Base-by-base conservation (phyloP, 2,329 filamentous ascomycete species). In the Ophiobolus disseminans region DNA sequence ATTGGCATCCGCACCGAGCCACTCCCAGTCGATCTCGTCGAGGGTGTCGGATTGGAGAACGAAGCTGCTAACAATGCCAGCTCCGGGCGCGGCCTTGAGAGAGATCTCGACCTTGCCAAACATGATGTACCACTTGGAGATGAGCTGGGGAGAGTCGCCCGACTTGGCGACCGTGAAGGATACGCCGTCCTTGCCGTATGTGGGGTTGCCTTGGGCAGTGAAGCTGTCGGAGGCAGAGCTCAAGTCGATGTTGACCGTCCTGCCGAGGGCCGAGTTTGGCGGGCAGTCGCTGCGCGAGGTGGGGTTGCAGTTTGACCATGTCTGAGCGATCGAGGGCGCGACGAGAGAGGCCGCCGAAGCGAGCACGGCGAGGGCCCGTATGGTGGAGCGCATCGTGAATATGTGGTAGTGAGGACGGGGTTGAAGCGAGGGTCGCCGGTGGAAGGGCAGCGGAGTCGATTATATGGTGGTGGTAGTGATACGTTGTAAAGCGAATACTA, bases 81-180 rank as follows among this genome's bases (percentile, higher is more conserved):
- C 86, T 6, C 94, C 94, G 0, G 91, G 87, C 8, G 94, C 91
- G 20, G 90, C 86, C 75, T 93, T 92, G 78, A 97, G 82, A 23
- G 85, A 87, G 60, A 92, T 84, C 58, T 96, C 89, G 68, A 97
- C 89, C 56, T 87, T 89, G 60, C 94, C 94, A 72, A 97, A 99
- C 94, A 99, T 97, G 78, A 99, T 96, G 80, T 97, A 97, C 84
- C 96, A 97, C 65, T 94, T 85, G 53, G 91, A 96, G 57, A 83
- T 82, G 53, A 99, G 84, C 72, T 93, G 88, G 0, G 94, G 94
- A 3, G 91, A 84, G 69, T 99, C 90, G 48, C 93, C 92, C 40
- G 86, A 81, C 66, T 86, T 78, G 42, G 84, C 75, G 42, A 99
- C 87, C 20, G 90, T 91, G 72, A 99, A 95, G 13, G 83, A 84